phyloP scores from a whole-genome alignment of 2,329 filamentous ascomycete species.

The Pestalotiopsis sp. region DNA sequence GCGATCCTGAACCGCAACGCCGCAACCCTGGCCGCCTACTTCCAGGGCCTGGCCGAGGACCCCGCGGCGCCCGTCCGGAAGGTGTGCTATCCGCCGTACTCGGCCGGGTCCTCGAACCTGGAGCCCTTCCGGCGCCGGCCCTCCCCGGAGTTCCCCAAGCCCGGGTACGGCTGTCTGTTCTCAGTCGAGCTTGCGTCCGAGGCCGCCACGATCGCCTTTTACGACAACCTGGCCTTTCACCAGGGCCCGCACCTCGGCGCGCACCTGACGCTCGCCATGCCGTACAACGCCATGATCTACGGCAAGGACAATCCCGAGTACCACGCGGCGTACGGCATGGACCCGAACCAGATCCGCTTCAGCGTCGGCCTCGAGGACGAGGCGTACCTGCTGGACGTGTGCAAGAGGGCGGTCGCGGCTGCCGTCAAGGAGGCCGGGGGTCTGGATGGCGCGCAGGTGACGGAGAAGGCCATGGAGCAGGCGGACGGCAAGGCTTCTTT shows the following conservation, averaged over 20 bases:
- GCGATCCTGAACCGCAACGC: conserved; percentile 45
- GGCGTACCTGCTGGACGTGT: conserved; percentile 37
- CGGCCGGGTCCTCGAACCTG: conserved; percentile 16
- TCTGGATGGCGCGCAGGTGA: conserved; percentile 7
- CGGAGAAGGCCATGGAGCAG: background rate
- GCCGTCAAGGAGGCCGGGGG: conserved; percentile 4
- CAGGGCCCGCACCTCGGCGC: conserved; percentile 56
- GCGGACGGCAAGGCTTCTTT: background rate
- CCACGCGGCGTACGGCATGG: conserved; percentile 39
- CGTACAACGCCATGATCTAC: conserved; percentile 49
- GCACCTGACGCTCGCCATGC: conserved; percentile 49
- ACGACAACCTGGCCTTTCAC: conserved; percentile 49
- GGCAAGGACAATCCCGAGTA: conserved; percentile 38
- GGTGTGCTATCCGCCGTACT: conserved; percentile 46
- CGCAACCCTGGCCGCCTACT: conserved; percentile 39
- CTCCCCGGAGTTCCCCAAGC: conserved; percentile 45
- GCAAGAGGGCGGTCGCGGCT: conserved; percentile 8
- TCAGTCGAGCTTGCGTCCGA: conserved; percentile 50
- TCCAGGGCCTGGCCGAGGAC: conserved; percentile 32
- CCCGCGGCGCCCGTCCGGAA: conserved; percentile 36
- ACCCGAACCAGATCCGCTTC: conserved; percentile 45
- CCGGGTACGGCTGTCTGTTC: conserved; percentile 58
- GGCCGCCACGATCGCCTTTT: conserved; percentile 45
- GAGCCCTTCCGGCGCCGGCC: conserved; percentile 33
- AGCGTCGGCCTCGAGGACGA: conserved; percentile 48